Evolutionary conservation across 2,329 filamentous ascomycete genomes (phyloP).

Genomic region (Epichloe aotearoae): DNA sequence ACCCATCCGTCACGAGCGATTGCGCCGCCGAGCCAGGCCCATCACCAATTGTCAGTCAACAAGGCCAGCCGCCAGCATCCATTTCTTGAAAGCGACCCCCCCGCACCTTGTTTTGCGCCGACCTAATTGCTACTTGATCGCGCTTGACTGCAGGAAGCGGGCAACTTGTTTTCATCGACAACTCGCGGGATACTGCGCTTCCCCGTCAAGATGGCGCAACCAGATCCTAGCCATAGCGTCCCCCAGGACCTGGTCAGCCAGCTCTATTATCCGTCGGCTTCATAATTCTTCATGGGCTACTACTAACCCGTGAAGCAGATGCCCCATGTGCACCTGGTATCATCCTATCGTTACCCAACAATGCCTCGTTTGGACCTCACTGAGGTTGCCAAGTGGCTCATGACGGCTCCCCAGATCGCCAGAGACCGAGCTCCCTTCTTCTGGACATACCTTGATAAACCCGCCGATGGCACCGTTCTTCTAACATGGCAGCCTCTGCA

Average conservation of each 20-base stretch:
- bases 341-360: constrained; percentile 65
- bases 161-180: not conserved
- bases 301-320: constrained; percentile 37
- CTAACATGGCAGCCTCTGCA: constrained; percentile 79
- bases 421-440: constrained; percentile 76
- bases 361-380: constrained; percentile 58
- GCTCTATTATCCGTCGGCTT: not conserved
- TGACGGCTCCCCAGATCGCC: constrained; percentile 72
- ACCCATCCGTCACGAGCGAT: constrained; percentile 5
- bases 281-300: constrained; percentile 7
- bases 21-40: constrained; percentile 6
- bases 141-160: not conserved
- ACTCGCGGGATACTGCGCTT: constrained; percentile 1
- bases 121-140: not conserved
- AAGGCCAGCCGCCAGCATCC: not conserved
- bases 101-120: not conserved
- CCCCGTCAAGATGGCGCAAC: constrained; percentile 23
- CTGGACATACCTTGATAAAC: constrained; percentile 83
- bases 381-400: constrained; percentile 71
- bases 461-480: constrained; percentile 68
- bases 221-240: constrained; percentile 29
- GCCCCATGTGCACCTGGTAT: constrained; percentile 81
- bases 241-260: constrained; percentile 27
- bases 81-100: not conserved
- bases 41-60: constrained; percentile 1